These are phyloP conservation scores for Fistulifera solaris DNA, from an alignment of 108 stramenopile species.

Conservation along the genomic window DNA sequence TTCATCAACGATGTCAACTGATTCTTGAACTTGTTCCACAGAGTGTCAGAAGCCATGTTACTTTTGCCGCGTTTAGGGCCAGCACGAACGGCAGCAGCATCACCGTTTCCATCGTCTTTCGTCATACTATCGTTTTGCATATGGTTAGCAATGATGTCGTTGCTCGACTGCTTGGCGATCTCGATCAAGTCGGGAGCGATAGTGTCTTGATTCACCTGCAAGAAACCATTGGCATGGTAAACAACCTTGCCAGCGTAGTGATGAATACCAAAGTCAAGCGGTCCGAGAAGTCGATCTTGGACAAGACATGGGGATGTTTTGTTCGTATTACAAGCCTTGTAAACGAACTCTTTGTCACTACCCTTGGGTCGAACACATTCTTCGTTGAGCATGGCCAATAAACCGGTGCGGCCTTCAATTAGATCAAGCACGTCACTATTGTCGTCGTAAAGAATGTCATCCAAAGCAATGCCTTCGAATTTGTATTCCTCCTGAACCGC, in stretches of 20 bases:
- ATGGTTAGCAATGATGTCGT: slow-evolving; percentile 56
- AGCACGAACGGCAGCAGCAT: background rate
- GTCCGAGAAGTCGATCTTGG: slow-evolving; percentile 39
- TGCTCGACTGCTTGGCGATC: slow-evolving; percentile 55
- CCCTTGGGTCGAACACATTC: slow-evolving; percentile 91
- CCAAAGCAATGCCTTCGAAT: slow-evolving; percentile 86
- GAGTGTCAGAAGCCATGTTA: slow-evolving; percentile 38
- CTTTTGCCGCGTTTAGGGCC: slow-evolving; percentile 16
- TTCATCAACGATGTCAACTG: slow-evolving; percentile 71
- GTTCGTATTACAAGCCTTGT: slow-evolving; percentile 63
- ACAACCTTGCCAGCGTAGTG: slow-evolving; percentile 89
- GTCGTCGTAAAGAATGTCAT: slow-evolving; percentile 87
- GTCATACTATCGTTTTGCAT: slow-evolving; percentile 34
- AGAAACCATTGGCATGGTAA: slow-evolving; percentile 76
- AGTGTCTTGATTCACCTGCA: slow-evolving; percentile 75
- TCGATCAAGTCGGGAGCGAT: slow-evolving; percentile 63
- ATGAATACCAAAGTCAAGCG: slow-evolving; percentile 74
- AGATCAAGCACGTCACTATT: slow-evolving; percentile 89
- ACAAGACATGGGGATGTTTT: slow-evolving; percentile 49
- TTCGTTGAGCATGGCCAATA: slow-evolving; percentile 93
- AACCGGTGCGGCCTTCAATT: slow-evolving; percentile 90
- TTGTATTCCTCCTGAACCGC: slow-evolving; percentile 84
- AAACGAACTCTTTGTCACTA: slow-evolving; percentile 77
- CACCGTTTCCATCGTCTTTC: slow-evolving; percentile 7
- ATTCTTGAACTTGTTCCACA: slow-evolving; percentile 67